Base-by-base conservation (phyloP, 768 basidiomycete species). In the Mycena crocata region DNA sequence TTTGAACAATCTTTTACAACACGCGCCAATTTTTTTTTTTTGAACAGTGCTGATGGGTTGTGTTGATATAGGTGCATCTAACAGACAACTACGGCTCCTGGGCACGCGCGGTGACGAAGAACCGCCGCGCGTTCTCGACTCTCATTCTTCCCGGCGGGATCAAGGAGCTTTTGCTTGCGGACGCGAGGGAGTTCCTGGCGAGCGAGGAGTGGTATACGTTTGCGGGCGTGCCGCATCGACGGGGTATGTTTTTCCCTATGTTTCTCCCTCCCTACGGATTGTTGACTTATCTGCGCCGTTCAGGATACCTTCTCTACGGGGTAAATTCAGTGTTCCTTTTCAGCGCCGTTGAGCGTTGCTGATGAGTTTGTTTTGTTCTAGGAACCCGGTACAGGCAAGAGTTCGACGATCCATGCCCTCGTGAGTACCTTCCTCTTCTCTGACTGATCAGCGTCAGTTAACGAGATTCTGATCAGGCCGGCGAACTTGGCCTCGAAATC, bases 401-500 rank as follows among this genome's bases (percentile, higher is more conserved):
- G 64, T 21, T 71, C 64, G 17, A 75, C 76, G 13, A 73, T 76
- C 23, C 73, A 78, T 39, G 74, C 76, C 6, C 52, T 77, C 24
- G 75, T 68, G 45, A 23, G 70, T 63, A 48, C 6, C 46, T 14
- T 2, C 12, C 23, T 24, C 3, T 28, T 21, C 34, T 28, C 26
- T 28, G 6, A 8, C 40, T 35, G 8, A 17, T 50, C 15, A n/a
- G 21, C 32, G 5, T 34, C 23, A 21, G n/a, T 34, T 35, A 13
- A 24, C 49, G 19, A n/a, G n/a, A 34, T 23, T 45, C 19, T 42
- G 5, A 19, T 5, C 26, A 87, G 63, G 86, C 86, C 24, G 85
- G 87, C 50, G 87, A 89, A 68, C 78, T 91, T 26, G 82, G 84
- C 0, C 80, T 91, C 44, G 87, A 90, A 74, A 89, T 91, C 64